Conservation (phyloP, 2,329 filamentous ascomycete species). For the Cladosporium sp. region DNA sequence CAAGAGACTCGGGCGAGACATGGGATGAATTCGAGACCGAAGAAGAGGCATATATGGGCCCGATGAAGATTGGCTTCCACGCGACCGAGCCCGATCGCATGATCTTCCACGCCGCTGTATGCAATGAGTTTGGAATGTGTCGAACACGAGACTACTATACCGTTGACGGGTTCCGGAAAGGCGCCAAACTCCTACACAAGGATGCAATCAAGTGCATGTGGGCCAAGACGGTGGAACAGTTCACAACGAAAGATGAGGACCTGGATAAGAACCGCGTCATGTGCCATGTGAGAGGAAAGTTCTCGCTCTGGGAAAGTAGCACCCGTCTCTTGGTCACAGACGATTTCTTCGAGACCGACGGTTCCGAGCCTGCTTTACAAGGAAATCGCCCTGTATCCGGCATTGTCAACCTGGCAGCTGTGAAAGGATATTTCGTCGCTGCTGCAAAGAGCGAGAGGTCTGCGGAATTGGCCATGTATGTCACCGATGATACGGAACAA, state of each 20-base stretch:
- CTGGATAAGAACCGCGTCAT: slow-evolving; percentile 68
- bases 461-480: slow-evolving; percentile 86
- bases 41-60: slow-evolving; percentile 52
- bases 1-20: slow-evolving; percentile 72
- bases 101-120: slow-evolving; percentile 61
- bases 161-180: slow-evolving; percentile 72
- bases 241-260: slow-evolving; percentile 64
- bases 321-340: slow-evolving; percentile 78
- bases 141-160: slow-evolving; percentile 64
- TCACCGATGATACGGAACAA: slow-evolving; percentile 73
- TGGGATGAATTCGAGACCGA: slow-evolving; percentile 72
- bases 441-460: slow-evolving; percentile 76
- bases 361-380: slow-evolving; percentile 70
- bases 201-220: slow-evolving; percentile 77
- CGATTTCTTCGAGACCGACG: slow-evolving; percentile 67
- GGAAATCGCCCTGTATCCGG: slow-evolving; percentile 67
- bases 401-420: slow-evolving; percentile 73
- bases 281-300: slow-evolving; percentile 72
- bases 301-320: slow-evolving; percentile 66
- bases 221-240: slow-evolving; percentile 72
- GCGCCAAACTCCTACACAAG: slow-evolving; percentile 60
- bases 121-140: slow-evolving; percentile 23
- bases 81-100: slow-evolving; percentile 78
- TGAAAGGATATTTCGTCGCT: slow-evolving; percentile 82
- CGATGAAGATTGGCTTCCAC: slow-evolving; percentile 68